Conservation (phyloP, 495 filamentous ascomycete genomes). For the Annulohypoxylon bovei region DNA sequence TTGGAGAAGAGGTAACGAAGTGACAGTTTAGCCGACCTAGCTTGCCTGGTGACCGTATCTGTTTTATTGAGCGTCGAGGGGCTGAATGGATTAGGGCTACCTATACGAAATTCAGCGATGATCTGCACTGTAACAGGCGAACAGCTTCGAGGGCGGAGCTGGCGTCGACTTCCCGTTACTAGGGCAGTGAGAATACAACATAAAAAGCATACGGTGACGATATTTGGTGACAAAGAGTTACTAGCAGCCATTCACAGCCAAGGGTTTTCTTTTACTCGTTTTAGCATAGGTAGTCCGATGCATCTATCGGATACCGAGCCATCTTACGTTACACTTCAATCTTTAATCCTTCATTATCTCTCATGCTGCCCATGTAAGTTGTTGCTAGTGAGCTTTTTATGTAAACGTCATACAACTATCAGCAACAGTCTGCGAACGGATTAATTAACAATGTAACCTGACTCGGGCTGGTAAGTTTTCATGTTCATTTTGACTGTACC, state of each 20-base stretch:
- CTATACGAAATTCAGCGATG: conserved; percentile 8
- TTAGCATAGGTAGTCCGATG: conserved; percentile 4
- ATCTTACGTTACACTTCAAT: conserved; percentile 1
- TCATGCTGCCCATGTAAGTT: neutral
- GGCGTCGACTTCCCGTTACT: conserved; percentile 8
- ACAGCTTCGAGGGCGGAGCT: conserved; percentile 13
- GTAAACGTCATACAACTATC: conserved; percentile 29
- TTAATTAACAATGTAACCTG: neutral
- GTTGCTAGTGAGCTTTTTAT: conserved; percentile 8
- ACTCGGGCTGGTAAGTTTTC: conserved; percentile 2
- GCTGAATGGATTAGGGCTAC: conserved; percentile 18
- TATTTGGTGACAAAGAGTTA: conserved; percentile 22
- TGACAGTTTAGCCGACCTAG: neutral
- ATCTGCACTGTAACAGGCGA: conserved; percentile 29
- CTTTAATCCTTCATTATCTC: conserved; percentile 6
- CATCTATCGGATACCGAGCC: neutral
- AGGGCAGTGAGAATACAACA: conserved; percentile 30
- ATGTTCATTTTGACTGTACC: neutral
- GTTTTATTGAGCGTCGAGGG: conserved; percentile 5
- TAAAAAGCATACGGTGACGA: conserved; percentile 28
- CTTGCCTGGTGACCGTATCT: neutral
- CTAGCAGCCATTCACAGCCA: neutral
- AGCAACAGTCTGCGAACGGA: neutral
- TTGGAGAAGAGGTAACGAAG: neutral
- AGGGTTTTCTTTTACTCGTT: neutral